phyloP scores from a whole-genome alignment of 2,329 filamentous ascomycete species.

The Verticillium tricorpus region DNA sequence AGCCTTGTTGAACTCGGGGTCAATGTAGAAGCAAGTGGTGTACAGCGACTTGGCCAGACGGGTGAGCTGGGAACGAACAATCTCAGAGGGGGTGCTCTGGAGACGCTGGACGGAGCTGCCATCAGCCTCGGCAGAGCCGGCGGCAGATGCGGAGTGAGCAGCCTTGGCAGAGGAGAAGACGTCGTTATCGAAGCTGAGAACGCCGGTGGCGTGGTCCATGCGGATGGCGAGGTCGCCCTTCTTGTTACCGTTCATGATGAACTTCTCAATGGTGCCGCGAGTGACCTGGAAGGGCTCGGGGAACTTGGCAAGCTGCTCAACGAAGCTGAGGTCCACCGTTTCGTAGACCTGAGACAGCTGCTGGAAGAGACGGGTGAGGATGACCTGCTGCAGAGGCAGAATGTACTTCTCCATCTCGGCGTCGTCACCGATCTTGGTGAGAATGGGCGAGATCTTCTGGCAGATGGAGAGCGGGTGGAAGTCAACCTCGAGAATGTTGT shows the following conservation, averaged over 20 bases:
- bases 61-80: constrained; percentile 90
- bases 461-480: constrained; percentile 99
- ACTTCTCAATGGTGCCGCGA: constrained; percentile 92
- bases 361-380: constrained; percentile 96
- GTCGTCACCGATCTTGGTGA: constrained; percentile 88
- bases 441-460: constrained; percentile 96
- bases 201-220: constrained; percentile 90
- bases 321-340: constrained; percentile 90
- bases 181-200: constrained; percentile 95
- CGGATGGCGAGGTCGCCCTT: constrained; percentile 97
- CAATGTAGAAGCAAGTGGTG: constrained; percentile 93
- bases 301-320: constrained; percentile 90
- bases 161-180: constrained; percentile 97
- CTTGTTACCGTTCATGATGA: constrained; percentile 99
- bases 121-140: constrained; percentile 85
- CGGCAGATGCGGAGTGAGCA: constrained; percentile 74
- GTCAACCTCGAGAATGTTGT: constrained; percentile 98
- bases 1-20: constrained; percentile 80
- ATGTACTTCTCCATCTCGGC: constrained; percentile 98
- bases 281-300: constrained; percentile 94
- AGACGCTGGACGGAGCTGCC: constrained; percentile 84
- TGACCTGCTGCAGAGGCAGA: constrained; percentile 92
- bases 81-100: constrained; percentile 96
- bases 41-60: constrained; percentile 88
- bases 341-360: constrained; percentile 99